These are phyloP conservation scores for Hyaloperonospora brassicae DNA, from an alignment of 352 stramenopile species.

Conservation along the genomic window DNA sequence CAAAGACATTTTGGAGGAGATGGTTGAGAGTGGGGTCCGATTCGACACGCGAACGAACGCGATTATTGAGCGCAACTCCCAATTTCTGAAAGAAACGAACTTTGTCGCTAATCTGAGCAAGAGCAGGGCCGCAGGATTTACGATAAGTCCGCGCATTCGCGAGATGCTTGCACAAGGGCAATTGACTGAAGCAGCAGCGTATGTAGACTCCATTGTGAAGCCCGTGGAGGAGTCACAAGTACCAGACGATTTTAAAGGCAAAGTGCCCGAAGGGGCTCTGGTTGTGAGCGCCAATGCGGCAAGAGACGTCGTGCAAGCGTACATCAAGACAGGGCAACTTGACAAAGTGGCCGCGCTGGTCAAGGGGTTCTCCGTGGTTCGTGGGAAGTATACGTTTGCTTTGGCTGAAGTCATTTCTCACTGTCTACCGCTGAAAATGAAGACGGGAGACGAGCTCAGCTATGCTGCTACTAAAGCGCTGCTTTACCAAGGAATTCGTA, in stretches of 20 bases:
- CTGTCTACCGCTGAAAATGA: constrained; percentile 33
- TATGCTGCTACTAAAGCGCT: constrained; percentile 49
- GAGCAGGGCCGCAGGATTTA: constrained; percentile 23
- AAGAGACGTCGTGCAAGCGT: constrained; percentile 38
- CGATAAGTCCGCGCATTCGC: constrained; percentile 38
- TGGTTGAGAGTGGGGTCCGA: constrained; percentile 44
- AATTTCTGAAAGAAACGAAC: constrained; percentile 31
- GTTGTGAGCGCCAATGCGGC: constrained; percentile 35
- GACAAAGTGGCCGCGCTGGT: constrained; percentile 50
- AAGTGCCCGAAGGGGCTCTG: constrained; percentile 23
- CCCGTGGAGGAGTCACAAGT: constrained; percentile 34
- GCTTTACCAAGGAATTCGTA: constrained; percentile 38
- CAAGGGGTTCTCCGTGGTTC: constrained; percentile 39
- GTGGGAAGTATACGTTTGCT: constrained; percentile 37
- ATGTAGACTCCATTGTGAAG: constrained; percentile 37
- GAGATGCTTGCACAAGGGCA: constrained; percentile 36
- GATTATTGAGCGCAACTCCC: constrained; percentile 50
- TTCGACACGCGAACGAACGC: constrained; percentile 49
- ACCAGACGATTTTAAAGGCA: constrained; percentile 24
- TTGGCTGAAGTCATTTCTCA: constrained; percentile 40
- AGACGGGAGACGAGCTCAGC: constrained; percentile 32
- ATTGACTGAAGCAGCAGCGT: constrained; percentile 25
- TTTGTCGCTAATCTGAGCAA: constrained; percentile 27
- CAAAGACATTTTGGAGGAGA: constrained; percentile 47
- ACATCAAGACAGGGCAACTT: constrained; percentile 38